Base-by-base conservation (phyloP, 2,329 filamentous ascomycete genomes). In the Hansfordia pulvinata region DNA sequence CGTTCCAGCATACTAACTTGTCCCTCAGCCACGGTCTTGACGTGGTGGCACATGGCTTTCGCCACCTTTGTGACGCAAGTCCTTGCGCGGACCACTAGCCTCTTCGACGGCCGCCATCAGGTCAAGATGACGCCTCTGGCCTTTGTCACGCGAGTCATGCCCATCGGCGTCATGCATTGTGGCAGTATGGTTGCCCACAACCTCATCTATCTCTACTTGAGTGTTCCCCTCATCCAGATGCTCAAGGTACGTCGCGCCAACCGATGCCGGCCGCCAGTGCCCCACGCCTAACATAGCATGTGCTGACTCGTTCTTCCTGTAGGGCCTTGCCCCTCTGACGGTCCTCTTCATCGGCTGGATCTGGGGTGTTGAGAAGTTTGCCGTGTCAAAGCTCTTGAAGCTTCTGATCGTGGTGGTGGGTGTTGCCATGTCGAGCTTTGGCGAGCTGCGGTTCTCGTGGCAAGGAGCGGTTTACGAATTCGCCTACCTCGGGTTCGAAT, bases 401-500 rank as follows among this genome's bases (percentile, higher is more conserved):
- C 52, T 70, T 20, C 40, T 62, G 25, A 43, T 66, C 43, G 70
- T 71, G 29, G 63, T 69, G 8, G 43, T 56, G 12, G 65, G 66
- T 31, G 64, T 71, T 16, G 57, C 47, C 13, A 50, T 72, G 12
- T 63, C 66, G 27, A 67, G 61, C 28, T 47, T 61, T 21, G 77
- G 76, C 40, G 77, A 82, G 54, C 73, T 82, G 39, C 61, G 74
- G 35, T 81, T 82, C 50, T 69, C 72, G 40, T 56, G 74, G 52
- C 41, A 71, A 23, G 75, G 75, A 28, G 76, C 80, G 50, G 38
- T 76, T 20, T 34, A 39, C 54, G 83, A 92, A 57, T 52, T 78
- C 30, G 77, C 67, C 33, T 84, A 81, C 39, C 82, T 88, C 39
- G 52, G 77, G 29, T 86, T 85, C 45, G 83, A 92, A 58, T 81